Base-by-base conservation (phyloP, 768 basidiomycete species). In the Lactarius indigo region DNA sequence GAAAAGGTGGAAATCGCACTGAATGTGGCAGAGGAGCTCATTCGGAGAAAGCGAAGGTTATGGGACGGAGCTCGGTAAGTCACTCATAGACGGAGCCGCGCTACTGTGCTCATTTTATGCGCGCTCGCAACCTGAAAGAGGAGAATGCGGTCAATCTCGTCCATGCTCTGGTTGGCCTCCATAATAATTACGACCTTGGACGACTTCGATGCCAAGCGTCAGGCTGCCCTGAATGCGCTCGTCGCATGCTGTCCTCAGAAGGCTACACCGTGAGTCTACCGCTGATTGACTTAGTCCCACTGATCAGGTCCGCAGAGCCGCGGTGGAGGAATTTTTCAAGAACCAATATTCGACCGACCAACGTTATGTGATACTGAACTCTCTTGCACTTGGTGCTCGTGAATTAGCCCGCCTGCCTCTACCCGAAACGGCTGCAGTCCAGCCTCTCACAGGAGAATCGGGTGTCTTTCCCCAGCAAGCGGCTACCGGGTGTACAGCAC, bases 301-400 rank as follows among this genome's bases (percentile, higher is more conserved):
- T 65, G 26, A 64, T 39, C 5, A 13, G 20, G 55, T 61, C 28
- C 41, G 12, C 73, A 97, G 96, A 3, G 83, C 85, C 39, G 79
- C 98, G 12, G 87, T 93, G 61, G 94, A 96, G 74, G 92, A 97
- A 73, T 96, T 94, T 76, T 99, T 98, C 80, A 88, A 88, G 71
- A 91, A 90, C 57, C 93, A 96, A 69, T 97, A 96, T 76, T 96
- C 97, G 0, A 84, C 86, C 20, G 83, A 87, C 35, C 95, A 98
- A 71, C 88, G 96, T 9, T 91, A 85, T 68, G 84, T 86, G 12
- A 93, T 95, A 70, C 82, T 98, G 26, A 94, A 91, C 68, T 90
- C 94, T 1, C 79, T 99, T 13, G 93, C 92, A 0, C 76, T 95
- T 39, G 93, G 93, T 7, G 92, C 93, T 8, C 82, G 92, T 64